A percentile compares a stretch with the other conserved stretches of the same genome.
These are phyloP conservation scores for Phycomyces nitens DNA, from an alignment of 192 early-diverging fungal genomes.

Conservation along the genomic window DNA sequence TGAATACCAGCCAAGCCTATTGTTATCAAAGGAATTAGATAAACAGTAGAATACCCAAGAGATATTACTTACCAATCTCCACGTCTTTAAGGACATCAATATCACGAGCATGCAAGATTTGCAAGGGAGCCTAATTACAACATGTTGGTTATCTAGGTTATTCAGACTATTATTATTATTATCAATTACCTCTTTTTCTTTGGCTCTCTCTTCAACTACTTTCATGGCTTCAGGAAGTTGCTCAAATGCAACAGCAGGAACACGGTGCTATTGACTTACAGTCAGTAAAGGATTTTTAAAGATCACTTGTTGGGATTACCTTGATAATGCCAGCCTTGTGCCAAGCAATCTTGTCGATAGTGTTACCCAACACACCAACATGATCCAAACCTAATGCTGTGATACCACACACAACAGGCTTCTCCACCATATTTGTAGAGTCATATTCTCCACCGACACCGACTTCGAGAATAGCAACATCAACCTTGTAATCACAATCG, in stretches of 20 bases:
- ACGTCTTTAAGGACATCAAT: conserved; percentile 24
- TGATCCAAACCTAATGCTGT: conserved; percentile 81
- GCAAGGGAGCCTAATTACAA: conserved; percentile 39
- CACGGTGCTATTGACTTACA: conserved; percentile 35
- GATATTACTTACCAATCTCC: conserved; percentile 38
- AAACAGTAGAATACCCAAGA: not conserved
- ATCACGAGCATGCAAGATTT: conserved; percentile 26
- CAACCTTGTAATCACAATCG: conserved; percentile 42
- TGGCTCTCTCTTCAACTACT: conserved; percentile 65
- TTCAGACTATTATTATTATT: not conserved
- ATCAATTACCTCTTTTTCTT: conserved; percentile 57
- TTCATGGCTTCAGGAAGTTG: conserved; percentile 67
- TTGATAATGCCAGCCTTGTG: conserved; percentile 87
- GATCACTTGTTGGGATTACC: conserved; percentile 22
- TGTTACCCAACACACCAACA: conserved; percentile 62
- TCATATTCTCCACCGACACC: conserved; percentile 86
- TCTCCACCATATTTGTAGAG: conserved; percentile 72
- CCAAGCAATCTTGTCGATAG: conserved; percentile 75
- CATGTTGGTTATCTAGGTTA: no score
- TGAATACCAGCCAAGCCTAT: conserved; percentile 80
- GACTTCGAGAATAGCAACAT: conserved; percentile 78
- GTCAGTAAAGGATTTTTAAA: not conserved
- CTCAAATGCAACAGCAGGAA: conserved; percentile 66
- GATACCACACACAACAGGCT: conserved; percentile 76
- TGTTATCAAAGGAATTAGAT: not conserved